These are phyloP conservation scores for Starmerella geochares DNA, from an alignment of 805 yeast genomes.

Conservation along the genomic window DNA sequence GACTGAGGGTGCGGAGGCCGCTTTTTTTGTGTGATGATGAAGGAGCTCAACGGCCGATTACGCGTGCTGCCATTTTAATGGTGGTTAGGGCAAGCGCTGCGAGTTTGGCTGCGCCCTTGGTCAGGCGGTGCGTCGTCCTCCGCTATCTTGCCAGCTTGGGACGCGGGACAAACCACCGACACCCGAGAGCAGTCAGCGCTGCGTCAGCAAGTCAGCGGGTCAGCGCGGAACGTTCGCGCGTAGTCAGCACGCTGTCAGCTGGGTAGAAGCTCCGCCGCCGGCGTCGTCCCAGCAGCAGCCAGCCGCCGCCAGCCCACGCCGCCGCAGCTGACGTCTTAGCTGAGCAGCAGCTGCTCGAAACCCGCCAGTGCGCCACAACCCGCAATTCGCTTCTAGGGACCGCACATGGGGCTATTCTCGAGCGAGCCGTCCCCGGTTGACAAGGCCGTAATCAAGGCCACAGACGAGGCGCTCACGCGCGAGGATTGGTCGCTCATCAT, in stretches of 20 bases:
- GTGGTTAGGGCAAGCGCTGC: background rate
- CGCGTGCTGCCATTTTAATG: background rate
- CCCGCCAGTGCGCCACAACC: background rate
- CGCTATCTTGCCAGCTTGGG: too few species aligned
- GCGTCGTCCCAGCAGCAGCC: too few species aligned
- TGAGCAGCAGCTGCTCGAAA: background rate
- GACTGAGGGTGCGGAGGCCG: too few species aligned
- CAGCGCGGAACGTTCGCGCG: too few species aligned
- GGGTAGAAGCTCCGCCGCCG: too few species aligned
- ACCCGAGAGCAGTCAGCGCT: background rate
- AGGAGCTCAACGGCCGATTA: background rate
- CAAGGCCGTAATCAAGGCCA: constrained; percentile 39
- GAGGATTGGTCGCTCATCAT: constrained; percentile 62
- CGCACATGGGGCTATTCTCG: constrained; percentile 18
- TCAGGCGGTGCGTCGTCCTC: too few species aligned
- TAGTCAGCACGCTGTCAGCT: too few species aligned
- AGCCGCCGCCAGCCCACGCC: too few species aligned
- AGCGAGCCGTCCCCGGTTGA: constrained; percentile 23
- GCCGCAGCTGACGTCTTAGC: background rate
- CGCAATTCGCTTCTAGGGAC: background rate
- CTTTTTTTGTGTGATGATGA: background rate
- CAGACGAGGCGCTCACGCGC: constrained; percentile 49
- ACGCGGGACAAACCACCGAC: background rate
- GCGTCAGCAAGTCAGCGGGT: background rate
- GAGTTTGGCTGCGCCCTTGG: too few species aligned